phyloP scores from a whole-genome alignment of 495 filamentous ascomycete genomes.

The Xylaria nigripes region DNA sequence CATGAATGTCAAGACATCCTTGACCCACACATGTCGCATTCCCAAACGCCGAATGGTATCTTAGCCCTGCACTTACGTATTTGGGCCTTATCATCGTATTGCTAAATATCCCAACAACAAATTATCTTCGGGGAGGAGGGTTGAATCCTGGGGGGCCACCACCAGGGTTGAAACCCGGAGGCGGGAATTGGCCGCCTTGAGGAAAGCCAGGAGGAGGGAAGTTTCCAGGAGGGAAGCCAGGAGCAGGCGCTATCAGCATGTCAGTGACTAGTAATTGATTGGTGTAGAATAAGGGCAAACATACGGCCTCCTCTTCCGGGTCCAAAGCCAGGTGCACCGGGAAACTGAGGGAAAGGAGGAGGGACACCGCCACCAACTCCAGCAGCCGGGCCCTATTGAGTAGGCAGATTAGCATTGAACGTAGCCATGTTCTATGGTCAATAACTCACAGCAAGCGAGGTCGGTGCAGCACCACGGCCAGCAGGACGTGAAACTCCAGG shows the following conservation, averaged over 20 bases:
- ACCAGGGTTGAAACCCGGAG: slow-evolving; percentile 61
- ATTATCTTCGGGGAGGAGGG: slow-evolving; percentile 56
- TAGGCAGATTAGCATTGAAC: slow-evolving; percentile 24
- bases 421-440: neutral
- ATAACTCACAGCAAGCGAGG: slow-evolving; percentile 58
- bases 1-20: slow-evolving; percentile 4
- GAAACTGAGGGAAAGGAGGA: slow-evolving; percentile 58
- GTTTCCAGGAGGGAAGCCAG: slow-evolving; percentile 53
- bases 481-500: slow-evolving; percentile 88
- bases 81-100: slow-evolving; percentile 12
- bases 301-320: slow-evolving; percentile 68
- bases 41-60: slow-evolving; percentile 29
- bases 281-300: slow-evolving; percentile 20
- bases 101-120: slow-evolving; percentile 7
- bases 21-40: slow-evolving; percentile 14
- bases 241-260: slow-evolving; percentile 45
- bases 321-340: slow-evolving; percentile 55
- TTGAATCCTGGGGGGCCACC: slow-evolving; percentile 58
- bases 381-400: slow-evolving; percentile 65
- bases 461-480: slow-evolving; percentile 73
- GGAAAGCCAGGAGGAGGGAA: slow-evolving; percentile 43
- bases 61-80: slow-evolving; percentile 12
- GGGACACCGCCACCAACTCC: slow-evolving; percentile 78
- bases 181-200: slow-evolving; percentile 53
- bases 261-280: slow-evolving; percentile 10